Evolutionary conservation across 805 yeast species (phyloP), one percentile per base, ranked within the genome.

Genomic region (Hanseniaspora jakobsenii): DNA sequence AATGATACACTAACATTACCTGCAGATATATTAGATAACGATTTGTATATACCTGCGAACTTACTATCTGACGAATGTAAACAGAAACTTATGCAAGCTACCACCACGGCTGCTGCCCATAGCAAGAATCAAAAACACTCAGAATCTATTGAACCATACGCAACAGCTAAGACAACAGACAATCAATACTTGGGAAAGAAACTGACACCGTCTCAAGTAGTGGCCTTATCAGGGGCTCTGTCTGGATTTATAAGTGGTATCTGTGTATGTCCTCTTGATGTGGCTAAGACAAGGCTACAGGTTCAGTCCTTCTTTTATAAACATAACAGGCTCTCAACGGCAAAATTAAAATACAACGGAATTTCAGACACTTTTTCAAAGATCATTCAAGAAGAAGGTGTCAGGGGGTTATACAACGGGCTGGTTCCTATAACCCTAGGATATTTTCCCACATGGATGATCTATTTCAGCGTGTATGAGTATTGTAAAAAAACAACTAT

Each of bases 361-460:
- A 67, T 80, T 5, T 14, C 70, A 0, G 76, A 78, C 5, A 82
- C 94, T 0, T 63, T 86, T 57, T 56, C 65, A 19, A 69, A 78
- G 2, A 87, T 89, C 16, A 63, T 75, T 47, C 59, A 62, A 30
- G 89, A 86, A 46, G 96, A 87, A 63, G 95, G 96, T 8, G 53
- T 76, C 1, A 62, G 73, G 32, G 97, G 97, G 0, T 66, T 91
- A 12, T 91, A 91, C 59, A 67, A 94, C 49, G 98, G 98, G 4
- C 64, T 91, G 19, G 80, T 80, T 2, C 97, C 98, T n/a, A 85
- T 89, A 31, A 72, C 89, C 1, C 62, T 89, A 40, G 98, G 98
- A 0, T 91, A 91, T 61, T 77, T 91, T 54, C 98, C 98, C 13
- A 85, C 96, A 0, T 91, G 98, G 98, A 86, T 86, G 70, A 82